A percentile compares a stretch with the other conserved stretches of the same genome.
These are phyloP conservation scores for Celoporthe dispersa DNA, from an alignment of 2,329 filamentous ascomycete genomes.

Conservation along the genomic window DNA sequence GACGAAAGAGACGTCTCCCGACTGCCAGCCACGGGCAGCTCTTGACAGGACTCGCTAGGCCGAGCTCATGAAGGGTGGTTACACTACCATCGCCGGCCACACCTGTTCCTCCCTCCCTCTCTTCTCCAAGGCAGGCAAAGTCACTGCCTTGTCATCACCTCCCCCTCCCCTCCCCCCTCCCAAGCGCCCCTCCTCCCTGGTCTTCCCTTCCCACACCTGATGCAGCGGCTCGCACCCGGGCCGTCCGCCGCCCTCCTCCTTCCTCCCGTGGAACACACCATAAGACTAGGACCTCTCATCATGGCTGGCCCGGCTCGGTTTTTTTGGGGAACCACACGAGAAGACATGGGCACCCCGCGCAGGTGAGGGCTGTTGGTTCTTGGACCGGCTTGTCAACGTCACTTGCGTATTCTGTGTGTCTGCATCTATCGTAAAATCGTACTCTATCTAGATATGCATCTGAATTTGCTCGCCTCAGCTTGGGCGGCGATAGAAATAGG, in stretches of 20 bases:
- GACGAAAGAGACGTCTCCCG: neutral
- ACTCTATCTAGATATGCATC: neutral
- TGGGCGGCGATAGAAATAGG: neutral
- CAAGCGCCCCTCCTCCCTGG: too few relatives aligned
- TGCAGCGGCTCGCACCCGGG: constrained; percentile 2
- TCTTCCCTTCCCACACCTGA: neutral
- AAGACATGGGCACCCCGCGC: neutral
- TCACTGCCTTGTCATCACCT: neutral
- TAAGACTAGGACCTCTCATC: neutral
- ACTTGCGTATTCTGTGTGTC: neutral
- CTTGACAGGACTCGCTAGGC: neutral
- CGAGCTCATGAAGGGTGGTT: neutral
- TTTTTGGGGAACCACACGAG: neutral
- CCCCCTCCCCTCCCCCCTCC: too few relatives aligned
- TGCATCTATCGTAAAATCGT: neutral
- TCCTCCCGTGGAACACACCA: neutral
- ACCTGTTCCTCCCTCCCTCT: neutral
- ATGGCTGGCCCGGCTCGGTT: neutral
- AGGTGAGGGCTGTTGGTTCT: neutral
- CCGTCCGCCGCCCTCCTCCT: neutral
- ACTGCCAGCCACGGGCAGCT: neutral
- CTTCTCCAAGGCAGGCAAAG: neutral
- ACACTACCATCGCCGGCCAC: neutral
- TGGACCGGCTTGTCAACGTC: neutral
- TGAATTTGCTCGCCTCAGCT: neutral